phyloP scores from a whole-genome alignment of 2,329 filamentous ascomycete genomes.

The Parafenestella ontariensis region DNA sequence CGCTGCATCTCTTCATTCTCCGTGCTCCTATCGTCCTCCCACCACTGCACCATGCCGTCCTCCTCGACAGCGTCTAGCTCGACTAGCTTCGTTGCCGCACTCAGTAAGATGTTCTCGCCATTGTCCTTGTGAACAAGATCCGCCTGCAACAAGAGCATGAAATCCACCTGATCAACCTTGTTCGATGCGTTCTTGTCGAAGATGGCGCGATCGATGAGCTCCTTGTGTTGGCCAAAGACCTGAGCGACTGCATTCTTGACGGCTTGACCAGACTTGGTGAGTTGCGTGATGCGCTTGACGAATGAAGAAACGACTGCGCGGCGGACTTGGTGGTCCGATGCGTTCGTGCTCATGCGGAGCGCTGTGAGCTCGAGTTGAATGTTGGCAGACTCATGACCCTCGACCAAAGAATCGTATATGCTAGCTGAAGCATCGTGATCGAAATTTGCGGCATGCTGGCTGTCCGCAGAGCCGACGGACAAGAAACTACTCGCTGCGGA shows the following conservation, averaged over 20 bases:
- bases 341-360: constrained; percentile 88
- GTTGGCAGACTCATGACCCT: constrained; percentile 76
- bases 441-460: constrained; percentile 67
- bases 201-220: constrained; percentile 65
- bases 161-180: constrained; percentile 80
- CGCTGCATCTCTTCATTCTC: constrained; percentile 72
- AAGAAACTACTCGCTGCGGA: constrained; percentile 75
- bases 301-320: constrained; percentile 86
- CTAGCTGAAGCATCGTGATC: constrained; percentile 86
- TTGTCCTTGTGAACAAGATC: constrained; percentile 73
- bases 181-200: constrained; percentile 61
- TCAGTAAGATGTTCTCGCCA: constrained; percentile 74
- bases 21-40: constrained; percentile 74
- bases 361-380: constrained; percentile 94
- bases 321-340: constrained; percentile 86
- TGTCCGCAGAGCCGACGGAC: constrained; percentile 72
- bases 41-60: constrained; percentile 88
- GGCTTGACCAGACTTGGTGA: constrained; percentile 59
- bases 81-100: constrained; percentile 83
- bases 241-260: constrained; percentile 52
- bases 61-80: constrained; percentile 85
- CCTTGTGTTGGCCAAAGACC: constrained; percentile 61
- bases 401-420: constrained; percentile 82
- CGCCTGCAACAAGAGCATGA: constrained; percentile 80
- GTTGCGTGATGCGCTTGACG: constrained; percentile 78